A percentile compares a stretch with the other conserved stretches of the same genome.
These are phyloP conservation scores for Cucurbita ficifolia DNA, from an alignment of 306 rosid species.

Conservation along the genomic window DNA sequence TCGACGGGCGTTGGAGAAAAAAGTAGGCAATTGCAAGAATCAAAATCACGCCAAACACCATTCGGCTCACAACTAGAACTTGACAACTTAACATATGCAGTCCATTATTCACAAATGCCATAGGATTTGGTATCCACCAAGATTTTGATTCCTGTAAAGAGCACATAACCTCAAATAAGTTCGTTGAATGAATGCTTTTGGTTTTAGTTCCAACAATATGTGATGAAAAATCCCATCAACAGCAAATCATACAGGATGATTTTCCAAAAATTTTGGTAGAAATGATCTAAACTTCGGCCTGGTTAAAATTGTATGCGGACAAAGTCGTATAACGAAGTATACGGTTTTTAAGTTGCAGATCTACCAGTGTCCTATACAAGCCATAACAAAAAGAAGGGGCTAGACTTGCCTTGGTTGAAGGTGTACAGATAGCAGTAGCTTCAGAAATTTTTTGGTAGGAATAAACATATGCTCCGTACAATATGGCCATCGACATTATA, in stretches of 20 bases:
- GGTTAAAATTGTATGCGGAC: background rate
- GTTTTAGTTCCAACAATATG: background rate
- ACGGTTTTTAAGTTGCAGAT: background rate
- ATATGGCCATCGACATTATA: slow-evolving; percentile 48
- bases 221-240: background rate
- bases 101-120: slow-evolving; percentile 32
- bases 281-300: background rate
- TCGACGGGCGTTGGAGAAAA: slow-evolving; percentile 42
- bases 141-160: slow-evolving; percentile 37
- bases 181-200: background rate
- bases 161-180: background rate
- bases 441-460: slow-evolving; percentile 49
- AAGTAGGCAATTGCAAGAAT: slow-evolving; percentile 36
- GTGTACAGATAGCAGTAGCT: slow-evolving; percentile 55
- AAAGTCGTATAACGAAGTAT: background rate
- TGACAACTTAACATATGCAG: slow-evolving; percentile 37
- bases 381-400: background rate
- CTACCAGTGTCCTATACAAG: background rate
- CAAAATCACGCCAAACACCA: slow-evolving; percentile 48
- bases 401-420: slow-evolving; percentile 44
- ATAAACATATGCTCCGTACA: slow-evolving; percentile 52
- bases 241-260: background rate
- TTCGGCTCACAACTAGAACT: slow-evolving; percentile 44
- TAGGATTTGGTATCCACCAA: slow-evolving; percentile 60
- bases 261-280: background rate